phyloP scores from a whole-genome alignment of 1,284 basidiomycete species.

The Singerocomus rubriflavus region DNA sequence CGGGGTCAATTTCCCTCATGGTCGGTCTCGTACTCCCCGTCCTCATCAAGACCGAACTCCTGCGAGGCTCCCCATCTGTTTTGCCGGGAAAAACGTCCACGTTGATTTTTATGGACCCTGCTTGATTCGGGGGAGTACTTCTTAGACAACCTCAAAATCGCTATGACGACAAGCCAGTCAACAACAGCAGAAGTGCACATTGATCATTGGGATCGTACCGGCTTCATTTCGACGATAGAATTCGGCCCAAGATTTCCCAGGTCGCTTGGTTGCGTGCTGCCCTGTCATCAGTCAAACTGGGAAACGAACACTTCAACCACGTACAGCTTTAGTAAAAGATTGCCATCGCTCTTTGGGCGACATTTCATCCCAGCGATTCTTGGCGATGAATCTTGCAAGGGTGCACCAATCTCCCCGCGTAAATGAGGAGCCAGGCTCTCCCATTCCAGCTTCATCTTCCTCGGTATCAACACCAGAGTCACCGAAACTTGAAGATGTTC shows the following conservation, averaged over 20 bases:
- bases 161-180: slow-evolving; percentile 14
- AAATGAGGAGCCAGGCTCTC: slow-evolving; percentile 44
- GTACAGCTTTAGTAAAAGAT: slow-evolving; percentile 48
- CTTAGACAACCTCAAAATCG: slow-evolving; percentile 26
- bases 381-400: slow-evolving; percentile 54
- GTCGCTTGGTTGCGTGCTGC: slow-evolving; percentile 45
- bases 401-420: slow-evolving; percentile 56
- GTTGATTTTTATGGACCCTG: slow-evolving; percentile 15
- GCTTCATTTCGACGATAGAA: slow-evolving; percentile 51
- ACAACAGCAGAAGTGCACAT: slow-evolving; percentile 1
- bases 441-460: slow-evolving; percentile 52
- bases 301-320: slow-evolving; percentile 10
- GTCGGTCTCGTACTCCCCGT: slow-evolving; percentile 25
- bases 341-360: slow-evolving; percentile 50
- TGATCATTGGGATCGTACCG: slow-evolving; percentile 36
- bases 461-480: slow-evolving; percentile 28
- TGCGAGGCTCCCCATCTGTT: slow-evolving; percentile 6
- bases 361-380: slow-evolving; percentile 42
- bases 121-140: slow-evolving; percentile 14
- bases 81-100: slow-evolving; percentile 23
- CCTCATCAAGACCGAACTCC: slow-evolving; percentile 14
- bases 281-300: slow-evolving; percentile 1
- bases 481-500: slow-evolving; percentile 14
- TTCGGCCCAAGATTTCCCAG: slow-evolving; percentile 57
- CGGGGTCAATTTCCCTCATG: slow-evolving; percentile 10